These are phyloP conservation scores for Aspergillus sp. DNA, from an alignment of 2,329 filamentous ascomycete genomes.

Conservation along the genomic window DNA sequence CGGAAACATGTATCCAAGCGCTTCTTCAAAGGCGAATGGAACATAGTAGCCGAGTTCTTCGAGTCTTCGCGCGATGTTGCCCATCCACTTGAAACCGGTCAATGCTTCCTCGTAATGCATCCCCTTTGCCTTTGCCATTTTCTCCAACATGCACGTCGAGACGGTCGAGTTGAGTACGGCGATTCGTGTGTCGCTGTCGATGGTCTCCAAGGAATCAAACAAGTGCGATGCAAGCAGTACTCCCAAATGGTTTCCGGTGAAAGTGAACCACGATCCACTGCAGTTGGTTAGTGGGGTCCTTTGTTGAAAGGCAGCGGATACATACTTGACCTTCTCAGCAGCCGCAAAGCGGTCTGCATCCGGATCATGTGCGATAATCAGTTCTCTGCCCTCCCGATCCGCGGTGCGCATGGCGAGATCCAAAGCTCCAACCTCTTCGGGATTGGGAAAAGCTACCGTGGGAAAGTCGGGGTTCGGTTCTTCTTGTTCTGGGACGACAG, in stretches of 20 bases:
- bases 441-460: constrained; percentile 66
- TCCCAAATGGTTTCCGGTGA: constrained; percentile 67
- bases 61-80: constrained; percentile 59
- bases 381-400: constrained; percentile 47
- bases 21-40: constrained; percentile 65
- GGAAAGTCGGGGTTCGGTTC: constrained; percentile 65
- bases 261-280: constrained; percentile 58
- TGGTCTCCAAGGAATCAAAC: constrained; percentile 47
- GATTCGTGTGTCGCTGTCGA: constrained; percentile 41
- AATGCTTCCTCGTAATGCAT: constrained; percentile 63
- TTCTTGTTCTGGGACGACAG: constrained; percentile 49
- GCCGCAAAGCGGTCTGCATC: constrained; percentile 66
- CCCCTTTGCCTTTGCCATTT: constrained; percentile 56
- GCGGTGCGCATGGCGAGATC: constrained; percentile 61
- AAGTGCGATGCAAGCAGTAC: constrained; percentile 61
- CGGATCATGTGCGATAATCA: constrained; percentile 65
- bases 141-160: constrained; percentile 63
- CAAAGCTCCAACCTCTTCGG: constrained; percentile 64
- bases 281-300: not conserved
- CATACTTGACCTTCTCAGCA: constrained; percentile 57
- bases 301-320: not conserved
- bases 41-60: constrained; percentile 52
- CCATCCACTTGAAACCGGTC: constrained; percentile 70
- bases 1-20: constrained; percentile 67
- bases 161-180: constrained; percentile 65